Evolutionary conservation across 106 monocot genomes (phyloP).

Genomic region (Dendrobium officinale): DNA sequence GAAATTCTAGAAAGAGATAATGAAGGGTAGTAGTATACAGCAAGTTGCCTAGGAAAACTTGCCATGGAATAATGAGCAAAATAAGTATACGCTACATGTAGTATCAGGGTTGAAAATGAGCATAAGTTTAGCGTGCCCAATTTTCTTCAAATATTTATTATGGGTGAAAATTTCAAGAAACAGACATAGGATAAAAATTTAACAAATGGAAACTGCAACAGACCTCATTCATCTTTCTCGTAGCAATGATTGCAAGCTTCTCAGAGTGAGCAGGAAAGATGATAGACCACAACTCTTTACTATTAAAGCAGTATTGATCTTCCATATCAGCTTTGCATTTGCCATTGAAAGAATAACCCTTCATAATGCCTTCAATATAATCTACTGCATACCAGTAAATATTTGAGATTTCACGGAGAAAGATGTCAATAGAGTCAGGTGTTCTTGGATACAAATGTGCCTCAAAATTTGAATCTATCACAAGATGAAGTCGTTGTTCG

Average conservation of each 20-base stretch:
- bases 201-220: constrained; percentile 3
- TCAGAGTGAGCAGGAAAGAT: constrained; percentile 82
- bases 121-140: background rate
- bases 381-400: constrained; percentile 70
- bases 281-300: constrained; percentile 80
- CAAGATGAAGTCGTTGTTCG: constrained; percentile 83
- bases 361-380: constrained; percentile 33
- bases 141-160: background rate
- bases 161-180: background rate
- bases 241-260: constrained; percentile 51
- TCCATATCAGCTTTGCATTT: constrained; percentile 34
- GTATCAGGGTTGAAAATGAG: background rate
- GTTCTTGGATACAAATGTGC: constrained; percentile 87
- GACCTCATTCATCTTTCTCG: constrained; percentile 90
- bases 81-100: background rate
- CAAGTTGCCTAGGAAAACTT: background rate
- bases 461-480: constrained; percentile 59
- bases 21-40: background rate
- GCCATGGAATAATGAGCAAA: background rate
- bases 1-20: background rate
- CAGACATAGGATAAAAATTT: background rate
- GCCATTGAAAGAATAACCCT: constrained; percentile 56
- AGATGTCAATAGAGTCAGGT: constrained; percentile 46
- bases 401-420: constrained; percentile 52
- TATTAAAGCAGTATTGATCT: constrained; percentile 73